phyloP scores from a whole-genome alignment of 805 yeast genomes.

The Starmerella gropengiesseri region DNA sequence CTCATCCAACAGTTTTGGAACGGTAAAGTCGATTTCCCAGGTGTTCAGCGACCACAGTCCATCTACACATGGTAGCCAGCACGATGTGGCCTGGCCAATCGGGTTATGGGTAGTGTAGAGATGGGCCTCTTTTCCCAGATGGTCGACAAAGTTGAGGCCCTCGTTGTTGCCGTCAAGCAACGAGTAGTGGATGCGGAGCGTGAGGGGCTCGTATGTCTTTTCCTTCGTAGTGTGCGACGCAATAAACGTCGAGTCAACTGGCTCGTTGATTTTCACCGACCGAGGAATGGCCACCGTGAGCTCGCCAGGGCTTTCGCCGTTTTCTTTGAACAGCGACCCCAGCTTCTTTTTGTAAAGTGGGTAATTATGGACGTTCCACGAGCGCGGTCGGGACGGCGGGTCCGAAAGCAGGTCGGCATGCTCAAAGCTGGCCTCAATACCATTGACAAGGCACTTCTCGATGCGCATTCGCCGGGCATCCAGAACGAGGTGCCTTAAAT shows the following conservation, averaged over 20 bases:
- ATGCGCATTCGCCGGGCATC: slow-evolving; percentile 65
- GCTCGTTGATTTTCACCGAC: slow-evolving; percentile 47
- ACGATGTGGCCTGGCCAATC: slow-evolving; percentile 68
- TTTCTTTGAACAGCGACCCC: slow-evolving; percentile 27
- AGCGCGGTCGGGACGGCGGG: slow-evolving; percentile 25
- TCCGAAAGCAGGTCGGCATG: slow-evolving; percentile 45
- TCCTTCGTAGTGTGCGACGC: slow-evolving; percentile 27
- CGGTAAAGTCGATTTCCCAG: slow-evolving; percentile 82
- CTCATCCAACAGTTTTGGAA: slow-evolving; percentile 55
- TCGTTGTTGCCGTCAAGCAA: slow-evolving; percentile 53
- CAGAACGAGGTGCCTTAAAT: slow-evolving; percentile 48
- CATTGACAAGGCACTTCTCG: slow-evolving; percentile 53
- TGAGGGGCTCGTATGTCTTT: slow-evolving; percentile 53
- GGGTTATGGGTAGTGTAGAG: slow-evolving; percentile 78
- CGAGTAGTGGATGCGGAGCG: slow-evolving; percentile 55
- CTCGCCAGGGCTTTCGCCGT: slow-evolving; percentile 52
- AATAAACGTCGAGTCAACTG: slow-evolving; percentile 34
- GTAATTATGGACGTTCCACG: slow-evolving; percentile 26
- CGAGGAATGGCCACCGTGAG: slow-evolving; percentile 55
- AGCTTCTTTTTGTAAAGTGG: slow-evolving; percentile 21
- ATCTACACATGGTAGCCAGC: slow-evolving; percentile 98
- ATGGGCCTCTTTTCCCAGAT: slow-evolving; percentile 42
- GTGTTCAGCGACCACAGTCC: slow-evolving; percentile 77
- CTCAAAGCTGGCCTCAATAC: slow-evolving; percentile 43
- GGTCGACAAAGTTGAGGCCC: slow-evolving; percentile 52